These are phyloP conservation scores for Hypoxylon sp. DNA, from an alignment of 2,329 filamentous ascomycete genomes.

Conservation along the genomic window DNA sequence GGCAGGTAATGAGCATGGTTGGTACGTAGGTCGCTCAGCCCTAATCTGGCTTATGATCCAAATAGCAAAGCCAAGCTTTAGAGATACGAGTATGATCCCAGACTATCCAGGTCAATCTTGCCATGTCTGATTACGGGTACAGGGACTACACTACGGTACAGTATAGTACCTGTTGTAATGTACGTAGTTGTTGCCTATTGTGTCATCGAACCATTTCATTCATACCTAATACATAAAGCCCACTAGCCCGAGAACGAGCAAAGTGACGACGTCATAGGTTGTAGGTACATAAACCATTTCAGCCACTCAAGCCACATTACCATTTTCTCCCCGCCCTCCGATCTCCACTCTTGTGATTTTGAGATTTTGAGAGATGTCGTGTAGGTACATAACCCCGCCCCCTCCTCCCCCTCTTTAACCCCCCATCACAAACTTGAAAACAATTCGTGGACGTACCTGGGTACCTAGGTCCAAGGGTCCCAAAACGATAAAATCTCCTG, in stretches of 20 bases:
- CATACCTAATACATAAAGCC: background rate
- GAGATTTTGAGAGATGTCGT: background rate
- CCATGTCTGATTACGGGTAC: too few species aligned
- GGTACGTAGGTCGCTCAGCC: constrained; percentile 1
- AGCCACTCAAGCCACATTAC: background rate
- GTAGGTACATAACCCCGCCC: constrained; percentile 8
- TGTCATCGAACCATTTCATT: constrained; percentile 15
- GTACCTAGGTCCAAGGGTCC: background rate
- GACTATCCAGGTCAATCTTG: background rate
- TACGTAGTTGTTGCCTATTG: background rate
- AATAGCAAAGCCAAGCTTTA: constrained; percentile 19
- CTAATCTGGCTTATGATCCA: constrained; percentile 5
- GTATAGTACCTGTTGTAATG: too few species aligned
- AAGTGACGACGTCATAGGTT: constrained; percentile 15
- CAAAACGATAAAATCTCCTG: constrained; percentile 10
- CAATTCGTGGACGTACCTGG: constrained; percentile 2
- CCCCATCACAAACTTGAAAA: constrained; percentile 7
- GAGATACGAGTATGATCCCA: constrained; percentile 1
- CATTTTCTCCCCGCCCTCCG: background rate
- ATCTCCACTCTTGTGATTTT: background rate
- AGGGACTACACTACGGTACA: too few species aligned
- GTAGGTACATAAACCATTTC: background rate
- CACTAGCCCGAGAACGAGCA: constrained; percentile 1
- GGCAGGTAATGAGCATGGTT: background rate
- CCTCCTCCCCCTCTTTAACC: constrained; percentile 21